Evolutionary conservation across 2,329 filamentous ascomycete species (phyloP).

Genomic region (Whalleya microplaca): DNA sequence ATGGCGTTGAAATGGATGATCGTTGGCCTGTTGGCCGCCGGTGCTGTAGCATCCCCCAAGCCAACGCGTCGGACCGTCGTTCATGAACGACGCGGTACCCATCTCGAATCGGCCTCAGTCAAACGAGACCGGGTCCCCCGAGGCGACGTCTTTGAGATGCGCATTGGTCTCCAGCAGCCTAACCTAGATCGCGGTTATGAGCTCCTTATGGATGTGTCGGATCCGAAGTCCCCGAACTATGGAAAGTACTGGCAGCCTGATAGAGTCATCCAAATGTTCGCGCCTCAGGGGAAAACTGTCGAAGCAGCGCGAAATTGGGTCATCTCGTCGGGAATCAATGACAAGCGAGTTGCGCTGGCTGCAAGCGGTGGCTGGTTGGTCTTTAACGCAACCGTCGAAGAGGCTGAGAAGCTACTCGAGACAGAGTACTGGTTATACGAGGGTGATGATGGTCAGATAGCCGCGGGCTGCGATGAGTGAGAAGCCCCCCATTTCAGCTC

Average conservation of each 20-base stretch:
- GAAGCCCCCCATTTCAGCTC: neutral
- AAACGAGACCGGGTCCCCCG: neutral
- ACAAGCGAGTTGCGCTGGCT: slow-evolving; percentile 11
- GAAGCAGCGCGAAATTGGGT: slow-evolving; percentile 14
- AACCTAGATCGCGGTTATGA: slow-evolving; percentile 30
- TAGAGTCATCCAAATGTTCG: slow-evolving; percentile 28
- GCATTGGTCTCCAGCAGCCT: slow-evolving; percentile 26
- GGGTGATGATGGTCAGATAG: neutral
- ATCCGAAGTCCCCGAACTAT: slow-evolving; percentile 37
- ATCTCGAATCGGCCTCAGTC: neutral
- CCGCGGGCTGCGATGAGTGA: slow-evolving; percentile 14
- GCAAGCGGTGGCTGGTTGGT: slow-evolving; percentile 16
- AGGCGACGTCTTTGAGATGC: slow-evolving; percentile 12
- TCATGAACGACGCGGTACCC: neutral
- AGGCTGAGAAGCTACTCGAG: slow-evolving; percentile 10
- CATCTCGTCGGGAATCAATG: slow-evolving; percentile 14
- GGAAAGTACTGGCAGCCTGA: slow-evolving; percentile 38
- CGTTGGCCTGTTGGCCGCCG: too few species aligned
- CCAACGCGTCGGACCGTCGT: too few species aligned
- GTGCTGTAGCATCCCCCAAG: too few species aligned
- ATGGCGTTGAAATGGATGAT: neutral
- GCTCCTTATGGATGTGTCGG: slow-evolving; percentile 37
- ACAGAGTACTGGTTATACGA: slow-evolving; percentile 20
- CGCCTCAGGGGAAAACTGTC: slow-evolving; percentile 10
- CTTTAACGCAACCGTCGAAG: slow-evolving; percentile 16